Base-by-base conservation (phyloP, 768 basidiomycete genomes). In the Dacryopinax spathularia region DNA sequence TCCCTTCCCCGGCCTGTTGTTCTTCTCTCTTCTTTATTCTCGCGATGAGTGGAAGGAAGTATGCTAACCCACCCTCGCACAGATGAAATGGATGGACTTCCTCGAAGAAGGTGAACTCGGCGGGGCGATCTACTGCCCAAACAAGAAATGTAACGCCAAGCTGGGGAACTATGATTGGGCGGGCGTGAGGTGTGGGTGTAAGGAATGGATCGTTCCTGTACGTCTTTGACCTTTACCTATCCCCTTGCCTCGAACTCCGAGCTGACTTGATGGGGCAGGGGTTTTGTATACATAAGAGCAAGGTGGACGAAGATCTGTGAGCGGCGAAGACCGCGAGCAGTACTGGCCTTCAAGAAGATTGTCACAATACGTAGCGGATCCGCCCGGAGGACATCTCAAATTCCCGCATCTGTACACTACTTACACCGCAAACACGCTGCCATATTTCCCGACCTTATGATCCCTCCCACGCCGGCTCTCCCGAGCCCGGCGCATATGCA, bases 111-210 rank as follows among this genome's bases (percentile, higher is more conserved):
- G 92, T 0, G 80, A 84, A 43, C 76, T 94, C 35, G 82, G 85
- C 0, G 96, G 96, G 18, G 96, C 93, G 79, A 89, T 99, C 68
- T 65, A 82, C 0, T 99, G 96, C 69, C 96, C 96, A 2, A 95
- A 94, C 73, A 81, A 85, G 69, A 92, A 89, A 70, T 99, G 96
- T 69, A 80, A 81, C 1, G 85, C 83, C 27, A 99, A 99, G 76
- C 79, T 99, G 18, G 96, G 96, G 1, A 96, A 90, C 72, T 98
- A 86, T 69, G 93, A 96, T 72, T 99, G 96, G 96, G 91, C 93
- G 3, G 95, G 95, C 0, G 84, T 90, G 31, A 83, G 86, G 69
- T 95, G 93, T 71, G 87, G 89, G 25, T 97, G 93, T 71, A 88
- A 86, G 69, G 84, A 85, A 70, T 97, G 93, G 93, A 89, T 95